Conservation (phyloP, 164 flowering plant genomes). For the Sextonia rubra region DNA sequence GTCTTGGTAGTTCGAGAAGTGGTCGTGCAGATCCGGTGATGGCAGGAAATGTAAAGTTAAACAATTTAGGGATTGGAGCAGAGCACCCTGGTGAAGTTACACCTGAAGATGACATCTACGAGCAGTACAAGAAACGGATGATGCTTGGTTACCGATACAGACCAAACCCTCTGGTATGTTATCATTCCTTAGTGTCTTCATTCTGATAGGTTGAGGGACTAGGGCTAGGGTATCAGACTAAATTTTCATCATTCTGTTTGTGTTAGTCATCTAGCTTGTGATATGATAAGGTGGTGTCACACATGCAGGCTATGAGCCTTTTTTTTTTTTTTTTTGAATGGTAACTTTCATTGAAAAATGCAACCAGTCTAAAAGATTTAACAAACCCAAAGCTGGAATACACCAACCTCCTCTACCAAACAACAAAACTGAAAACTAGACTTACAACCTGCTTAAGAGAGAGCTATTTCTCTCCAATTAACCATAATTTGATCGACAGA, state of each 20-base stretch:
- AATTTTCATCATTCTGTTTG: not conserved
- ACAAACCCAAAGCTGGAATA: no score
- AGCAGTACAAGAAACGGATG: constrained; percentile 98
- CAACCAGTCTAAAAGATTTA: no score
- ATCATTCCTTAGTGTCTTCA: not conserved
- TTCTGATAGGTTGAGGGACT: no score
- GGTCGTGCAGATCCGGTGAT: constrained; percentile 86
- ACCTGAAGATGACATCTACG: constrained; percentile 93
- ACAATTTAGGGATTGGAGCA: constrained; percentile 96
- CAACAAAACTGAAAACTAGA: no score
- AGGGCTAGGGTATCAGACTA: no score
- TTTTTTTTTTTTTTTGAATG: no score
- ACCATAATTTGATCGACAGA: no score
- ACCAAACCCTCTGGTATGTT: constrained; percentile 87
- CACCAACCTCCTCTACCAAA: no score
- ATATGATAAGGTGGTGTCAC: not conserved
- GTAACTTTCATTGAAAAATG: no score
- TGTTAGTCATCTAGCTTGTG: not conserved
- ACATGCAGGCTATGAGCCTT: not conserved
- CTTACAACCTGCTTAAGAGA: no score
- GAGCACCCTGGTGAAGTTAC: constrained; percentile 77
- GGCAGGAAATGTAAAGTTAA: constrained; percentile 77
- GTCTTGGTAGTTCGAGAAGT: constrained; percentile 80
- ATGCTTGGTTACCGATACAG: constrained; percentile 93
- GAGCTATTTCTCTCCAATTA: no score